Conservation (phyloP, 2,329 filamentous ascomycete genomes). For the Leptographium wingfieldii region DNA sequence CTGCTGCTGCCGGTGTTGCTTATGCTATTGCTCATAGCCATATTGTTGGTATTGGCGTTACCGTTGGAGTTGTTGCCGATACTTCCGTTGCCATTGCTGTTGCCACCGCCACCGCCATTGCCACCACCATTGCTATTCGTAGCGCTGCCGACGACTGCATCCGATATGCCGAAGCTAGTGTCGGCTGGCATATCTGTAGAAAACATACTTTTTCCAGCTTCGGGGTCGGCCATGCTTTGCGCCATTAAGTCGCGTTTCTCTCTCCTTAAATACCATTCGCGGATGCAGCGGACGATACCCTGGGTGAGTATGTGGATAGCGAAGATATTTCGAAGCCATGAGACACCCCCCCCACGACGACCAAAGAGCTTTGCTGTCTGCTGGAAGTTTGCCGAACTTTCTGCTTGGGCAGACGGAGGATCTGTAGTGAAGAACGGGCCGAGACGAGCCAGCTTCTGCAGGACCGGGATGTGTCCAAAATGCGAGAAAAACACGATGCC, state of each 20-base stretch:
- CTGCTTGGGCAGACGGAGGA: constrained; percentile 22
- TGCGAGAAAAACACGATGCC: constrained; percentile 50
- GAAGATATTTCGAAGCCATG: constrained; percentile 55
- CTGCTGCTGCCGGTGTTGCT: constrained; percentile 24
- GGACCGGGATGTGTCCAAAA: constrained; percentile 29
- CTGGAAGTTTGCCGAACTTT: constrained; percentile 36
- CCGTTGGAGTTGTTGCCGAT: constrained; percentile 27
- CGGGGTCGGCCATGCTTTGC: constrained; percentile 43
- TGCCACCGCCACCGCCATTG: not conserved
- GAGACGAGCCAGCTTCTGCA: constrained; percentile 31
- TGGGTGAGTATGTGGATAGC: constrained; percentile 67
- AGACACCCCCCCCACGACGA: constrained; percentile 46
- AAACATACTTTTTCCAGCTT: constrained; percentile 39
- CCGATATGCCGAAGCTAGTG: constrained; percentile 35
- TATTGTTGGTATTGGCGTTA: not conserved
- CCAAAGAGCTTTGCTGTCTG: constrained; percentile 28
- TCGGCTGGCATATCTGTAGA: constrained; percentile 26
- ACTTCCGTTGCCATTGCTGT: constrained; percentile 27
- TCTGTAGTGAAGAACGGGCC: constrained; percentile 18
- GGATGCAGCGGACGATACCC: constrained; percentile 57
- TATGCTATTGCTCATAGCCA: not conserved
- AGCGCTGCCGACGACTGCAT: not conserved
- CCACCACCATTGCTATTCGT: not conserved
- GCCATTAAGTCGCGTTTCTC: constrained; percentile 41
- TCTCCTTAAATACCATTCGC: constrained; percentile 53